Percentiles rank a stretch among this genome's conserved stretches.
Conservation (phyloP, 2,329 filamentous ascomycete species). For the Volutella citrinella region DNA sequence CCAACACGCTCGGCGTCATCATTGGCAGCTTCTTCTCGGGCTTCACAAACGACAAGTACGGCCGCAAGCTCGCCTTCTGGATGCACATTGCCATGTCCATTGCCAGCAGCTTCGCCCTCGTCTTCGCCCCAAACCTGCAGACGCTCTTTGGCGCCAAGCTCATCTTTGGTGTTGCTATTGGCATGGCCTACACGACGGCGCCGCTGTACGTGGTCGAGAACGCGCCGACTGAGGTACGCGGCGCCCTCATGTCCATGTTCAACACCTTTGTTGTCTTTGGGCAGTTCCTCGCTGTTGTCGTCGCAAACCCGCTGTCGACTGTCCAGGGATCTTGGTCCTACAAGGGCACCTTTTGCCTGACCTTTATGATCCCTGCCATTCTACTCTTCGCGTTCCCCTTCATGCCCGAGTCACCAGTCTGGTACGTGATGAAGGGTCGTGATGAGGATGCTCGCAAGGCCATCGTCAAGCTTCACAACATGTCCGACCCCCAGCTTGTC, state of each 20-base stretch:
- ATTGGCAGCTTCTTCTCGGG: neutral
- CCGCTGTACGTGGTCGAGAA: neutral
- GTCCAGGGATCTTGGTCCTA: neutral
- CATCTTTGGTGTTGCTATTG: neutral
- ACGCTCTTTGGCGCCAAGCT: neutral
- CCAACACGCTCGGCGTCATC: neutral
- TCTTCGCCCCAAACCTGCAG: no score
- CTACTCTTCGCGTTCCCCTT: neutral
- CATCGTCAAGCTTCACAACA: neutral
- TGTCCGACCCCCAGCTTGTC: neutral
- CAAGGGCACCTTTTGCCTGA: neutral
- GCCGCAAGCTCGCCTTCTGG: neutral
- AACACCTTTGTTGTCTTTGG: slow-evolving; percentile 1
- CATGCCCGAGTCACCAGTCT: neutral
- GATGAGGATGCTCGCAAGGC: neutral
- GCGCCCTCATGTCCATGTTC: neutral
- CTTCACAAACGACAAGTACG: neutral
- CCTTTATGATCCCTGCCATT: neutral
- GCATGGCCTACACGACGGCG: neutral
- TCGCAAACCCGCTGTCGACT: neutral
- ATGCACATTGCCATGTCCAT: neutral
- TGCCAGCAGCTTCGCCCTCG: neutral
- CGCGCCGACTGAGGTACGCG: neutral
- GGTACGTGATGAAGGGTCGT: neutral
- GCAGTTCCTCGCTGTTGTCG: neutral